Evolutionary conservation across 441 rosid species (phyloP).

Genomic region (Iberis amara): DNA sequence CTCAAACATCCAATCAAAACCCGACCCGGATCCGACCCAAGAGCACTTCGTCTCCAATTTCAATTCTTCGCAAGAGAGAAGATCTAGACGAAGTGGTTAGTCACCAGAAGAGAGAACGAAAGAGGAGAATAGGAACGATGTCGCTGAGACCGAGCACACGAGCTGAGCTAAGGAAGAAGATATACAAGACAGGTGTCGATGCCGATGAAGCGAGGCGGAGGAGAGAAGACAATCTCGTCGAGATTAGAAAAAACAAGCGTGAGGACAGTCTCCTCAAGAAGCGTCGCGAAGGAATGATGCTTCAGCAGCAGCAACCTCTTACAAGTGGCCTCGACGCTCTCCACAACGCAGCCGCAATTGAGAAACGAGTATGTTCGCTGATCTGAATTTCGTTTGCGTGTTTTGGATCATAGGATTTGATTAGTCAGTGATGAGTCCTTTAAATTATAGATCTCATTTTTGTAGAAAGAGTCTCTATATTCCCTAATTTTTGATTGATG

Average conservation of each 20-base stretch:
- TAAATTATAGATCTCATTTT: constrained; percentile 22
- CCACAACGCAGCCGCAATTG: constrained; percentile 44
- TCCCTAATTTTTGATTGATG: no score
- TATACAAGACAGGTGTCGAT: constrained; percentile 59
- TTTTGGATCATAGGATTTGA: constrained; percentile 18
- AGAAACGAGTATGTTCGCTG: constrained; percentile 39
- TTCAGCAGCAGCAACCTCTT: constrained; percentile 41
- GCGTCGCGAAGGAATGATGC: constrained; percentile 56
- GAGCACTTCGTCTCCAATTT: constrained; percentile 22
- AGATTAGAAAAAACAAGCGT: constrained; percentile 64
- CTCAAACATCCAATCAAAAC: constrained; percentile 10
- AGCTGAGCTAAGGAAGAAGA: constrained; percentile 60
- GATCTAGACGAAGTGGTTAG: constrained; percentile 25
- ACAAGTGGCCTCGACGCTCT: constrained; percentile 34
- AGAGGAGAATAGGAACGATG: constrained; percentile 28
- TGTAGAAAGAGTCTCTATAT: no score
- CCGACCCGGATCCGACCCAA: constrained; percentile 25
- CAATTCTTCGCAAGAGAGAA: constrained; percentile 21
- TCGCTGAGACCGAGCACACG: constrained; percentile 59
- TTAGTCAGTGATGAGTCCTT: constrained; percentile 18
- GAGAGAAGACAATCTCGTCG: constrained; percentile 66
- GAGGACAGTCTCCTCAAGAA: constrained; percentile 66
- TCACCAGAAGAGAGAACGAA: constrained; percentile 2
- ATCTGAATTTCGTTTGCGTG: constrained; percentile 8
- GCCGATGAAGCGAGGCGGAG: constrained; percentile 65